Evolutionary conservation across 495 filamentous ascomycete species (phyloP), one percentile per base, ranked within the genome.

Genomic region (Penicillium roqueforti): DNA sequence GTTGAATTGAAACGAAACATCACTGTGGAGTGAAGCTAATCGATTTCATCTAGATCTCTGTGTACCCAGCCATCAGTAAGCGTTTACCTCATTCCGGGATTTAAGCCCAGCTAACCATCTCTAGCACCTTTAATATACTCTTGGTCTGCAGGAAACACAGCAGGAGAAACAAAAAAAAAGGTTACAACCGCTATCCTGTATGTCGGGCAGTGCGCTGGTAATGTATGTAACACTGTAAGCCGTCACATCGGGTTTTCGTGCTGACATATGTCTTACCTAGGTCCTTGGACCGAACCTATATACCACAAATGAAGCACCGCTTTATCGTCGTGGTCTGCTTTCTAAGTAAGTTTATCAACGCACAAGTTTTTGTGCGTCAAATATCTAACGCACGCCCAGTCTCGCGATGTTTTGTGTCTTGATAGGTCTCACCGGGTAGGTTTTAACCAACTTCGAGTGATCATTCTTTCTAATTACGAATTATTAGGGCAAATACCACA

Each of bases 161-260:
- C 78, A 0, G 83, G 83, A 9, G 82, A 86, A 53, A 84, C 83
- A 6, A 86, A 86, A 68, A 77, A 79, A 56, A 84, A 84, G 54
- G 71, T 77, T 20, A 82, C 77, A 3, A 84, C 81, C 11, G 80
- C 70, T 47, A 72, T 83, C 10, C 60, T 84, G 14, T 76, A 83
- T 51, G 68, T 84, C 28, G 83, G 83, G 7, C 78, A 81, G 47
- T 80, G 76, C 50, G 76, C 76, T 45, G 83, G 83, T 44, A 84
- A 84, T 60, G 76, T 85, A 58, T 49, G 80, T 38, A 63, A 59
- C 10, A 11, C 16, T 8, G 5, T 18, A 6, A 6, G 34, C n/a
- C 13, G 28, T 13, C 36, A 14, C 13, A 4, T 11, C 41, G 3
- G 1, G 9, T 2, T 18, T 18, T 34, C 11, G 37, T 44, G 8